Percentiles rank a stretch among this genome's conserved stretches.
phyloP scores from a whole-genome alignment of 192 early-diverging fungal species.

The Coemansia erecta region DNA sequence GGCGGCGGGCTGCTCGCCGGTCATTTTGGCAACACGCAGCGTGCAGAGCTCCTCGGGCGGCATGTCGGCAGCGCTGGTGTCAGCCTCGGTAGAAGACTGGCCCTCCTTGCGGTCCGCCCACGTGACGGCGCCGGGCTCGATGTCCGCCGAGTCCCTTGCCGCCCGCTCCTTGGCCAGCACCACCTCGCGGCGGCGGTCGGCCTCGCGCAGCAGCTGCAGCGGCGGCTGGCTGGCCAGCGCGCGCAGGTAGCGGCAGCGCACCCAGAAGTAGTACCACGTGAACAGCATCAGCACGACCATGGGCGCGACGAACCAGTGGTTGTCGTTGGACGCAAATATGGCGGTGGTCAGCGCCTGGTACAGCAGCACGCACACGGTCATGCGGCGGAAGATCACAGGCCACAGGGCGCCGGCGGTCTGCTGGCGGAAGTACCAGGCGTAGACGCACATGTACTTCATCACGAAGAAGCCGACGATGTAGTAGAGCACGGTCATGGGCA shows the following conservation, averaged over 20 bases:
- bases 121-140: neutral
- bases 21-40: neutral
- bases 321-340: conserved; percentile 58
- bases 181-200: conserved; percentile 35
- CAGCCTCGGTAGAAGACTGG: neutral
- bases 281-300: conserved; percentile 47
- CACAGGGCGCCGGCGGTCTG: conserved; percentile 66
- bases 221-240: conserved; percentile 31
- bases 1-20: neutral
- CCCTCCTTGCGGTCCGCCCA: neutral
- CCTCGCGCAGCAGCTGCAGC: conserved; percentile 48
- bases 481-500: conserved; percentile 68
- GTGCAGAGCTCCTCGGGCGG: neutral
- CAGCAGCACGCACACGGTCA: conserved; percentile 62
- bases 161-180: conserved; percentile 7
- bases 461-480: conserved; percentile 62
- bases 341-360: conserved; percentile 66
- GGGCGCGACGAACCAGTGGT: conserved; percentile 49
- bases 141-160: neutral
- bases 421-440: conserved; percentile 73
- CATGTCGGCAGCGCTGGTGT: neutral
- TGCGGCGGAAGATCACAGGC: conserved; percentile 68
- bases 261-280: conserved; percentile 48
- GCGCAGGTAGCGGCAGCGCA: conserved; percentile 23
- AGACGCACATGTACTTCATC: conserved; percentile 76